Evolutionary conservation across 345 rosid species (phyloP).

Genomic region (Cardamine chenopodiifolia): DNA sequence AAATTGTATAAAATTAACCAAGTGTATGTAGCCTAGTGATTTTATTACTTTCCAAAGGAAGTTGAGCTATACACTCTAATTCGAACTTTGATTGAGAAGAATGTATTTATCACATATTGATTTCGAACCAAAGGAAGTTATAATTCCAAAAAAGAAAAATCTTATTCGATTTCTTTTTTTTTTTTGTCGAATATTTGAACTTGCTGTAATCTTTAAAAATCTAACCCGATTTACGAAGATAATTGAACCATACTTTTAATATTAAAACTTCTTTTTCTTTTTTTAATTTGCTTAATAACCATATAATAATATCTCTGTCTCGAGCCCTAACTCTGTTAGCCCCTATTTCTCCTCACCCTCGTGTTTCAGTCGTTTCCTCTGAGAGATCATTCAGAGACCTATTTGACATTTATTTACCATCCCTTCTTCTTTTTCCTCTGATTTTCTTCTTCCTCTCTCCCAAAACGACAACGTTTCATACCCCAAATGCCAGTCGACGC

Average conservation of each 20-base stretch:
- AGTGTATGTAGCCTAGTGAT: not conserved
- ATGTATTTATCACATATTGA: too few species aligned
- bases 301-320: too few species aligned
- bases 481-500: slow-evolving; percentile 29
- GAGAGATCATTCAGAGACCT: slow-evolving; percentile 18
- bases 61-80: too few species aligned
- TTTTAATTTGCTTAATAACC: not conserved
- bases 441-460: slow-evolving; percentile 7
- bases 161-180: not conserved
- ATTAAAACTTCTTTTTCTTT: not conserved
- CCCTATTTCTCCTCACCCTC: too few species aligned
- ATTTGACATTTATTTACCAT: slow-evolving; percentile 25
- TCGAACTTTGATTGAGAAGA: too few species aligned
- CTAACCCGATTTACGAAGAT: not conserved
- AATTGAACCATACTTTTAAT: not conserved
- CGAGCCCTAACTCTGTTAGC: too few species aligned
- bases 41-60: too few species aligned
- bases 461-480: slow-evolving; percentile 36
- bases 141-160: too few species aligned
- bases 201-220: not conserved
- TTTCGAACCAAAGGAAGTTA: too few species aligned
- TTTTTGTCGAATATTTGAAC: too few species aligned
- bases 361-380: slow-evolving; percentile 17
- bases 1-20: too few species aligned
- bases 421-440: not conserved